These are phyloP conservation scores for Ichthyophthirius multifiliis DNA, from an alignment of 169 alveolate genomes.

Conservation along the genomic window DNA sequence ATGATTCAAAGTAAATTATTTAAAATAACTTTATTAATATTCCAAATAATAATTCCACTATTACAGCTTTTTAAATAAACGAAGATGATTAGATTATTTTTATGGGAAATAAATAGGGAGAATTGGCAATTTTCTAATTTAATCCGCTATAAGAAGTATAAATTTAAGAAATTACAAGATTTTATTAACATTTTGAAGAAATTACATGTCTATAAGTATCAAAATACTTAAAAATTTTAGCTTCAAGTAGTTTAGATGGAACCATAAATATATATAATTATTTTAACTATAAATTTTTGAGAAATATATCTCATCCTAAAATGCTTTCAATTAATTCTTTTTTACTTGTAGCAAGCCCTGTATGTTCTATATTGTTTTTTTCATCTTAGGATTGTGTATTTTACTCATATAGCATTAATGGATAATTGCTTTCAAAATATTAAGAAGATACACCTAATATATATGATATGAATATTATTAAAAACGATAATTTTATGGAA, in stretches of 20 bases:
- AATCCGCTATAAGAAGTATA: too few relatives aligned
- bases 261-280: conserved; percentile 24
- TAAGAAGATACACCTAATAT: neutral
- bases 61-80: too few relatives aligned
- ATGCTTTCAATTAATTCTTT: neutral
- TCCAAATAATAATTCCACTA: conserved; percentile 5
- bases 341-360: conserved; percentile 11
- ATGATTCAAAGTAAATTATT: too few relatives aligned
- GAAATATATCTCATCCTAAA: conserved; percentile 27
- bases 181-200: too few relatives aligned
- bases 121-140: too few relatives aligned
- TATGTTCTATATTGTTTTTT: conserved; percentile 19
- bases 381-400: neutral
- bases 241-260: conserved; percentile 24
- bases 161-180: too few relatives aligned
- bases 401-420: conserved; percentile 40
- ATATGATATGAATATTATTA: neutral
- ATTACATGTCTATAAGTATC: neutral
- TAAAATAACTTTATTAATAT: too few relatives aligned
- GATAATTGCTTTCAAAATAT: conserved; percentile 17
- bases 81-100: too few relatives aligned
- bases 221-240: conserved; percentile 8
- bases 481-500: neutral
- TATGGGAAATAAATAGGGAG: too few relatives aligned
- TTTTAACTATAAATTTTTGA: conserved; percentile 5